phyloP scores from a whole-genome alignment of 2,329 filamentous ascomycete species.

The Gyromitra esculenta region DNA sequence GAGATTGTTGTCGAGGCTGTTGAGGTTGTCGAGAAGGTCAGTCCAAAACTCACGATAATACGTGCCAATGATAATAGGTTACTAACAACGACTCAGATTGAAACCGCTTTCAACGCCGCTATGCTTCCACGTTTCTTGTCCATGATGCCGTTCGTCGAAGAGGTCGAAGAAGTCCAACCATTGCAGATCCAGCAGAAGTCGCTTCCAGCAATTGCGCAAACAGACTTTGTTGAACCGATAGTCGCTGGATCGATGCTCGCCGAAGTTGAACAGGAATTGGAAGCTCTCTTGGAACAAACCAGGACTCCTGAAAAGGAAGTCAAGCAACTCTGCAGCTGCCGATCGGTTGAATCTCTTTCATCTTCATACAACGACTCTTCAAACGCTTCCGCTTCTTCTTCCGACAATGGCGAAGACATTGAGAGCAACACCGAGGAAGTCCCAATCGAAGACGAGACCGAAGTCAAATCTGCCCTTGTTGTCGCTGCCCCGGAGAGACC shows the following conservation, averaged over 20 bases:
- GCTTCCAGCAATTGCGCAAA: background rate
- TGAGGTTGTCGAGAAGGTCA: conserved; percentile 21
- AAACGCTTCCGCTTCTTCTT: conserved; percentile 31
- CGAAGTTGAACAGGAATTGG: conserved; percentile 33
- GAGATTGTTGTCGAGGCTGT: background rate
- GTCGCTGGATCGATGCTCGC: conserved; percentile 12
- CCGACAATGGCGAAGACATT: conserved; percentile 45
- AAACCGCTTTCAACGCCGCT: conserved; percentile 20
- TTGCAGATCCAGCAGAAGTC: conserved; percentile 31
- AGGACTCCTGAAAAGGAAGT: conserved; percentile 27
- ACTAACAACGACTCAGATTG: conserved; percentile 25
- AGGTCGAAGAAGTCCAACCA: conserved; percentile 31
- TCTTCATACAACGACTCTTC: conserved; percentile 42
- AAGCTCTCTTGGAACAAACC: conserved; percentile 26
- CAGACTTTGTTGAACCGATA: conserved; percentile 34
- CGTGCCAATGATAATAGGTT: conserved; percentile 14
- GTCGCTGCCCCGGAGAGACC: conserved; percentile 37
- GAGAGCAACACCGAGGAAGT: conserved; percentile 47
- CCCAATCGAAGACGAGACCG: conserved; percentile 26
- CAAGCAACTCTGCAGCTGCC: conserved; percentile 36
- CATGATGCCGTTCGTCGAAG: conserved; percentile 16
- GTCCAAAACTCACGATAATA: conserved; percentile 4
- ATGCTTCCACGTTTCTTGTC: conserved; percentile 9
- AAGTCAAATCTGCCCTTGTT: conserved; percentile 16
- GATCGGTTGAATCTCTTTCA: conserved; percentile 41